Conservation (phyloP, 2,329 filamentous ascomycete genomes). For the Talaromyces sp. region DNA sequence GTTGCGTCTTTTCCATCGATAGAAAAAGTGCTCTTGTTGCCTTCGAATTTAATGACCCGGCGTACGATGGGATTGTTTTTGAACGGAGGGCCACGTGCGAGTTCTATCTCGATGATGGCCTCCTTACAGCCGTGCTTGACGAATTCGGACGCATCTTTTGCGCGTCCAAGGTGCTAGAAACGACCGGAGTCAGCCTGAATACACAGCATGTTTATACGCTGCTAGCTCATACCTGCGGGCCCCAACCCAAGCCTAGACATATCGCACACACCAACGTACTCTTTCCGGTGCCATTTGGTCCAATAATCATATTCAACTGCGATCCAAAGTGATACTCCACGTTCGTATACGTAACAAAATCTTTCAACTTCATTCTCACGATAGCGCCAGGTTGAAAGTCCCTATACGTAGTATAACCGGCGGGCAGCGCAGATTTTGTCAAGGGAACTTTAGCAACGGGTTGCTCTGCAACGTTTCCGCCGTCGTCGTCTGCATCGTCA, state of each 20-base stretch:
- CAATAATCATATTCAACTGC: slow-evolving; percentile 96
- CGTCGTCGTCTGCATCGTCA: slow-evolving; percentile 14
- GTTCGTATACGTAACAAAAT: slow-evolving; percentile 93
- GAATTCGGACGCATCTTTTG: slow-evolving; percentile 79
- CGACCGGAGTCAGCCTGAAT: slow-evolving; percentile 6
- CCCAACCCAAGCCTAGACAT: slow-evolving; percentile 83
- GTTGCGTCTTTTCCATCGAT: slow-evolving; percentile 61
- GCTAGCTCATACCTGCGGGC: slow-evolving; percentile 50
- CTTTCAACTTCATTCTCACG: slow-evolving; percentile 73
- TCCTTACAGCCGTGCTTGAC: slow-evolving; percentile 80
- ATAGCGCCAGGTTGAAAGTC: slow-evolving; percentile 66
- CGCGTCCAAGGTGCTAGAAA: slow-evolving; percentile 68
- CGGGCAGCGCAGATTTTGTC: slow-evolving; percentile 8
- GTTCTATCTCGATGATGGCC: slow-evolving; percentile 84
- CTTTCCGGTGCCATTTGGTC: slow-evolving; percentile 97
- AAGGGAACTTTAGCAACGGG: background rate
- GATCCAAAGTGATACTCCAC: slow-evolving; percentile 89
- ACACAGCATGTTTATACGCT: background rate
- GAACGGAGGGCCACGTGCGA: slow-evolving; percentile 57
- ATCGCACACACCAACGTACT: slow-evolving; percentile 96
- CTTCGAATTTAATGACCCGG: slow-evolving; percentile 72
- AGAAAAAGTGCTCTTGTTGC: slow-evolving; percentile 74
- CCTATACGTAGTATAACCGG: background rate
- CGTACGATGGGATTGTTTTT: slow-evolving; percentile 66
- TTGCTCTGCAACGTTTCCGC: slow-evolving; percentile 3